Evolutionary conservation across 2,329 filamentous ascomycete species (phyloP), one percentile per base, ranked within the genome.

Genomic region (Trichoderma lentiforme): DNA sequence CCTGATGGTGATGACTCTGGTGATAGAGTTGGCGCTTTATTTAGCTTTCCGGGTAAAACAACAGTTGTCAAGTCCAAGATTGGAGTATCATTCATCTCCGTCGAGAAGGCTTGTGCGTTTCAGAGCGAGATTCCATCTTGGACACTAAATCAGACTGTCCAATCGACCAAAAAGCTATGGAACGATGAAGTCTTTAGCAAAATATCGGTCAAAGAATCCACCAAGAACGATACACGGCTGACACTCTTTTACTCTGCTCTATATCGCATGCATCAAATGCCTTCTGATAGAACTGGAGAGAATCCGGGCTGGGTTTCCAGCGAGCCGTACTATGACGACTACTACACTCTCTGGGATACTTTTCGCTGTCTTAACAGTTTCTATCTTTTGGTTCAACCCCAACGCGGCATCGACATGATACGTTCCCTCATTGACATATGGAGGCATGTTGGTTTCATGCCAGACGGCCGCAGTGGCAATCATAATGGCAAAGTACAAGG

Each of bases 221-320:
- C 26, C 7, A 43, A 51, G n/a, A 85, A 89, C 75, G 69, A 79
- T n/a, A 83, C 83, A 0, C 86, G 86, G 28, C 78, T 89, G 0
- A 79, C 81, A 14, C 79, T 90, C 62, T 79, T 91, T 6, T 91
- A 91, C 77, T 86, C 86, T 0, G 86, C 84, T 1, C 78, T 91
- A 8, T 90, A 90, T 74, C 86, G 87, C 75, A 87, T 88, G 83
- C 87, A 89, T 74, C 76, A 90, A n/a, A 86, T 90, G 73, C 88
- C 88, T 0, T 89, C 87, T 0, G 87, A 90, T 72, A 83, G 86
- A 6, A 89, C 87, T 0, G 87, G 86, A 1, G 88, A 90, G 74
- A 90, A 90, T 70, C 88, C 87, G 0, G 77, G 81, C 3, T 90
- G 88, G 88, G 77, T 79, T 5, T 86, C 84, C 1, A 76, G 77